Evolutionary conservation across 2,329 filamentous ascomycete species (phyloP), one percentile per base, ranked within the genome.

Genomic region (Allantophomopsis lycopodina): DNA sequence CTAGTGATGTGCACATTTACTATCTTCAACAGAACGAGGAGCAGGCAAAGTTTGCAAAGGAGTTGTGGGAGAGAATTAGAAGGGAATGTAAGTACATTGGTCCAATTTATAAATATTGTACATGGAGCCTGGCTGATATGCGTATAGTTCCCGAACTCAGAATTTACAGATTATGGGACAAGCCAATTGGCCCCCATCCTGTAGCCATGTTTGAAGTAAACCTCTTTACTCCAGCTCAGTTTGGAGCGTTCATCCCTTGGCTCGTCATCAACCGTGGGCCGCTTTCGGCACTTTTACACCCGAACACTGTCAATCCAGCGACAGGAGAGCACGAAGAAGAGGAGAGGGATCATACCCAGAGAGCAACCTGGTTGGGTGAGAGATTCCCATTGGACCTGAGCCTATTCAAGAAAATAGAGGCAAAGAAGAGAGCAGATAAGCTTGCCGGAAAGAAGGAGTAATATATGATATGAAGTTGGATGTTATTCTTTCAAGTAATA

Each of bases 121-220:
- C 3, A 28, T 28, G 7, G 20, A 21, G 32, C 35, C 20, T 14
- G 35, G n/a, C 35, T 38, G 30, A 42, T 35, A 20, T 34, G 2
- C 16, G 12, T 12, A 21, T 44, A 87, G 83, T 94, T 53, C 86
- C 87, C 7, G 87, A 94, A 55, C 66, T 94, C 14, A 73, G 86
- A 40, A 80, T 93, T 50, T 94, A 94, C 56, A 66, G 60, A 12
- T 65, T 94, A 47, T 93, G 76, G 72, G 80, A 91, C 47, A 60
- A 63, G 12, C 85, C 87, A 0, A 60, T 94, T 20, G 88, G 87
- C 0, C 87, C 87, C 1, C 87, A 94, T 56, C 79, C 82, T 0
- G 59, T 86, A 1, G 82, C 78, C 39, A 94, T 94, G 86, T 94
- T 94, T 51, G 88, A 95, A 60, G 85, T 94, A 35, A 93, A 93